Base-by-base conservation (phyloP, 2,329 filamentous ascomycete species). In the Alternaria burnsii region DNA sequence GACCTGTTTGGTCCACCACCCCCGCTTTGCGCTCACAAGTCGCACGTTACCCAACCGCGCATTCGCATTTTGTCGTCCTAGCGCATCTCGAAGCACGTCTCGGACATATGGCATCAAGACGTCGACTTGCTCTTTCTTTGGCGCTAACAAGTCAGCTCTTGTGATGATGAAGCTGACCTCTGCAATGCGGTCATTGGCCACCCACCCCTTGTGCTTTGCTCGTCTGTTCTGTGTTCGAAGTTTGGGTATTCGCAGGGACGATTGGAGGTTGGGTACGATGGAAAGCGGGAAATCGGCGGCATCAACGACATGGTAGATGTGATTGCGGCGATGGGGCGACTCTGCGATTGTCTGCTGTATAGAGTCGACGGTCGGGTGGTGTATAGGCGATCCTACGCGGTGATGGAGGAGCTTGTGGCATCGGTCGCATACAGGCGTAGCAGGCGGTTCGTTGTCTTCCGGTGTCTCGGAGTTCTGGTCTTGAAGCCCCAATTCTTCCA, bases 251-350 rank as follows among this genome's bases (percentile, higher is more conserved):
- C 89, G 84, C 1, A 97, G 83, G 1, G 92, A 82, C 8, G 86
- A 82, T 61, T 91, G 87, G 10, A 99, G 86, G 44, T 89, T 87
- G 1, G 93, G 92, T 4, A 98, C 84, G 14, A 99, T 81, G 2
- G 95, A 97, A 87, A 99, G 91, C 20, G 95, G 95, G 66, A 99
- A 98, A 78, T 99, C 95, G 61, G 94, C 95, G 3, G 95, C 94
- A 74, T 99, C 95, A 22, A 99, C 82, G 26, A 99, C 85, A 78
- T 99, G 95, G 76, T 98, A 99, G 62, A 99, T 89, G 78, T 97
- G 92, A 72, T 99, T 98, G 75, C 91, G 87, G 75, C 91, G 91
- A 79, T 96, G 89, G 0, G 94, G 94, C 1, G 94, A 97, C 78
- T 97, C 92, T 54, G 89, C 86, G 53, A 99, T 91, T 16, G 93